A percentile compares a stretch with the other conserved stretches of the same genome.
Conservation (phyloP, 768 basidiomycete species). For the Flagelloscypha sp. region DNA sequence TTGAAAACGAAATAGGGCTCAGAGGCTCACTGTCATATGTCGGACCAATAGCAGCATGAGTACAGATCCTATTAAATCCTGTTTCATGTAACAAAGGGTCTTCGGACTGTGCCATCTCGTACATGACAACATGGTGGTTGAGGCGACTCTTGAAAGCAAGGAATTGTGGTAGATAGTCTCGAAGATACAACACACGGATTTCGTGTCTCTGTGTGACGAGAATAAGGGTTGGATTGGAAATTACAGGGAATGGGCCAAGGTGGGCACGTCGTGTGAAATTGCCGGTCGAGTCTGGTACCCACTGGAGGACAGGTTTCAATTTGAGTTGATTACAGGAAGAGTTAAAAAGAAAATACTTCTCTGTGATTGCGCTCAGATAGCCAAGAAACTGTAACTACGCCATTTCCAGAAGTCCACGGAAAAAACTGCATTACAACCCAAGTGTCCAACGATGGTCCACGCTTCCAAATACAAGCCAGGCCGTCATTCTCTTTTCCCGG, state of each 20-base stretch:
- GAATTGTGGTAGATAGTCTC: constrained; percentile 33
- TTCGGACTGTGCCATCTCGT: constrained; percentile 18
- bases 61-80: constrained; percentile 39
- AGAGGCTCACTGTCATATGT: constrained; percentile 44
- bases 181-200: constrained; percentile 46
- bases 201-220: constrained; percentile 59
- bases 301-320: constrained; percentile 30
- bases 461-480: constrained; percentile 58
- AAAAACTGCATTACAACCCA: constrained; percentile 57
- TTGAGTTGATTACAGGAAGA: background rate
- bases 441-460: constrained; percentile 47
- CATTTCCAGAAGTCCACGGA: constrained; percentile 41
- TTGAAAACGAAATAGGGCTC: constrained; percentile 1
- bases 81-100: constrained; percentile 20
- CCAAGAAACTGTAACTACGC: constrained; percentile 59
- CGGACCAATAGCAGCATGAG: constrained; percentile 51
- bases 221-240: constrained; percentile 47
- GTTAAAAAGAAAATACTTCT: constrained; percentile 36
- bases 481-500: constrained; percentile 51
- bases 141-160: constrained; percentile 37
- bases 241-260: constrained; percentile 47
- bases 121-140: constrained; percentile 24
- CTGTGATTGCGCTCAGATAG: constrained; percentile 46
- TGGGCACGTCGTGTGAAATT: constrained; percentile 46
- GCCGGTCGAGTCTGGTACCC: constrained; percentile 39